phyloP scores from a whole-genome alignment of 1,284 basidiomycete species.

The Malassezia pachydermatis region DNA sequence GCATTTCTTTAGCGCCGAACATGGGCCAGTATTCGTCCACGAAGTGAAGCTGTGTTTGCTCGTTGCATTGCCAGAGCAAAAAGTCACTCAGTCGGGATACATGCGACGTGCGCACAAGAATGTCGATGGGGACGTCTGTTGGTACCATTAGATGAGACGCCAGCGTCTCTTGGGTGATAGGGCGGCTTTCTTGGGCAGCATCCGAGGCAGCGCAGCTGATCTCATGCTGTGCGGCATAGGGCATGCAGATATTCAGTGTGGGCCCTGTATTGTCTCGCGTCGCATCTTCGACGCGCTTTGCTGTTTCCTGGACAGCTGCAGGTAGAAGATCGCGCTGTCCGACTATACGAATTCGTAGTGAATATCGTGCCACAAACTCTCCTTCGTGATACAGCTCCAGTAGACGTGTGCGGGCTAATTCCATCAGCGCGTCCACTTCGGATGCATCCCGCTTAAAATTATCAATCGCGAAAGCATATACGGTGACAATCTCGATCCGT shows the following conservation, averaged over 20 bases:
- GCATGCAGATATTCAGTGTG: constrained; percentile 86
- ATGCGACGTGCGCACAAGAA: constrained; percentile 82
- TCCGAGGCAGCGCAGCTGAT: constrained; percentile 51
- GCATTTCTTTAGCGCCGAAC: constrained; percentile 75
- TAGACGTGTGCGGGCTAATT: constrained; percentile 68
- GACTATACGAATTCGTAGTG: constrained; percentile 73
- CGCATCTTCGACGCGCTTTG: constrained; percentile 65
- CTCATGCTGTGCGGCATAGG: constrained; percentile 85
- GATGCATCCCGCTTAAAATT: constrained; percentile 82
- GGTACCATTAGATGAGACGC: constrained; percentile 49
- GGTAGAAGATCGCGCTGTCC: constrained; percentile 72
- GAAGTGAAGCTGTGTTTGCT: constrained; percentile 83
- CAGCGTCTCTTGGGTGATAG: constrained; percentile 14
- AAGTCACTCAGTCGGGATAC: constrained; percentile 84
- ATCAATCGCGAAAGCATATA: constrained; percentile 93
- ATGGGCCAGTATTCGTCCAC: constrained; percentile 86
- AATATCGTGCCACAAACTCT: constrained; percentile 53
- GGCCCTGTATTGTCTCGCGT: constrained; percentile 66
- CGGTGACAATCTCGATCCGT: constrained; percentile 58
- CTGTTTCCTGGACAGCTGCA: constrained; percentile 60
- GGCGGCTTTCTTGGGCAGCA: background rate
- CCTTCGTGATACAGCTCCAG: constrained; percentile 71
- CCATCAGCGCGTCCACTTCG: constrained; percentile 82
- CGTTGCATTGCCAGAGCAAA: constrained; percentile 76
- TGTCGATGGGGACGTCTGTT: constrained; percentile 60